Percentiles rank a stretch among this genome's conserved stretches.
Conservation (phyloP, 345 rosid genomes). For the Populus ilicifolia region DNA sequence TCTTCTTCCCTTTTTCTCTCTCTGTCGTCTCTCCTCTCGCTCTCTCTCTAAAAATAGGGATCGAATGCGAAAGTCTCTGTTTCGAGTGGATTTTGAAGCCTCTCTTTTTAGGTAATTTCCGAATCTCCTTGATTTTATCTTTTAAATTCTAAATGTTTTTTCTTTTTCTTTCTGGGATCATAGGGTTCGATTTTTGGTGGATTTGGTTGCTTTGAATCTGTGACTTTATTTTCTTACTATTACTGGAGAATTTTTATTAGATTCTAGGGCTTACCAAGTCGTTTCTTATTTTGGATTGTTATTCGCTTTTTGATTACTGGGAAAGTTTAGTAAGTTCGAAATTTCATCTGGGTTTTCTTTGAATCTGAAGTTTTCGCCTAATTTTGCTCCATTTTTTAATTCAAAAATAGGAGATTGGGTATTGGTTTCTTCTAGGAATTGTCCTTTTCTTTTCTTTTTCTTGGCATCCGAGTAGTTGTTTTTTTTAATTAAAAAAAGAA, state of each 20-base stretch:
- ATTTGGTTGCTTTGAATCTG: slow-evolving; percentile 31
- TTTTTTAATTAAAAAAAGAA: neutral
- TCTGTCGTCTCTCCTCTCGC: slow-evolving; percentile 6
- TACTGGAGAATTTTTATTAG: slow-evolving; percentile 6
- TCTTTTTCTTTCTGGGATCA: slow-evolving; percentile 6
- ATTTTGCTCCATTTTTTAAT: neutral
- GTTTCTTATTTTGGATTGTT: neutral
- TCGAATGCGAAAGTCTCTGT: slow-evolving; percentile 29
- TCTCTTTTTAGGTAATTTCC: slow-evolving; percentile 35
- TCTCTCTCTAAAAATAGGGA: slow-evolving; percentile 29
- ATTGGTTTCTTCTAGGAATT: neutral
- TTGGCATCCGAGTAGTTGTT: neutral
- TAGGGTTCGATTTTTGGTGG: slow-evolving; percentile 10
- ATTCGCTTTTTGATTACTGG: neutral
- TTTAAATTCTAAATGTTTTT: neutral
- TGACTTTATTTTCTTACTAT: slow-evolving; percentile 9
- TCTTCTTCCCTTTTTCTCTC: slow-evolving; percentile 12
- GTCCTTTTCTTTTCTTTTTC: neutral
- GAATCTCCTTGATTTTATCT: slow-evolving; percentile 7
- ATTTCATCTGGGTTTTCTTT: neutral
- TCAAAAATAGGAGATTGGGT: neutral
- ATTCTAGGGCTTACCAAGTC: slow-evolving; percentile 22
- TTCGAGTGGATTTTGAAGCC: slow-evolving; percentile 34
- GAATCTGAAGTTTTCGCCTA: neutral
- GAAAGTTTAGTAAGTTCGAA: neutral